A percentile compares a stretch with the other conserved stretches of the same genome.
Evolutionary conservation across 208 protist species (phyloP).

Genomic region (Trypanosoma vivax): DNA sequence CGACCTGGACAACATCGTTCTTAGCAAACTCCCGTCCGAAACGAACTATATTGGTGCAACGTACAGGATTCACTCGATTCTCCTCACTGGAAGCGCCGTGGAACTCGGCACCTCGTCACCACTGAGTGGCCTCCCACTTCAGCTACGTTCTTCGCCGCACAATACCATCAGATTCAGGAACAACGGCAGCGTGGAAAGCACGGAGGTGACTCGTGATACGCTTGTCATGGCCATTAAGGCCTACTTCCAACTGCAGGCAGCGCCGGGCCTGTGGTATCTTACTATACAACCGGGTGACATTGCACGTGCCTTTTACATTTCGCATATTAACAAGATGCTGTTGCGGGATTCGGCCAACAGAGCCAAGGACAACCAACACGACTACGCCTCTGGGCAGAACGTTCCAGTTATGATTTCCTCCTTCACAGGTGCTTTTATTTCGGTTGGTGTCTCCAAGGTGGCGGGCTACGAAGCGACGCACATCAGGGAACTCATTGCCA

Average conservation of each 20-base stretch:
- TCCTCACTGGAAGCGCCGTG: constrained; percentile 76
- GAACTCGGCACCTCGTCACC: constrained; percentile 15
- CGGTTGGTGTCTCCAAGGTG: constrained; percentile 20
- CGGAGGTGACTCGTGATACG: constrained; percentile 70
- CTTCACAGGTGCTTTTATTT: constrained; percentile 38
- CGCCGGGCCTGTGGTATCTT: constrained; percentile 86
- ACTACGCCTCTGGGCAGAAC: constrained; percentile 21
- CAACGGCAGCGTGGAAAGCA: background rate
- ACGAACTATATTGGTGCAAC: constrained; percentile 42
- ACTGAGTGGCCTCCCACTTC: constrained; percentile 73
- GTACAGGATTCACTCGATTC: constrained; percentile 87
- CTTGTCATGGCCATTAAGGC: constrained; percentile 95
- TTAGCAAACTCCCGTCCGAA: constrained; percentile 46
- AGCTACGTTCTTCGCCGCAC: constrained; percentile 30
- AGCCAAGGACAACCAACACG: background rate
- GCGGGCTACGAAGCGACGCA: background rate
- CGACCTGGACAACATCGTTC: constrained; percentile 96
- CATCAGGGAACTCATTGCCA: constrained; percentile 9
- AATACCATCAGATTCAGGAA: background rate
- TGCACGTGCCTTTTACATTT: constrained; percentile 54
- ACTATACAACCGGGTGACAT: constrained; percentile 51
- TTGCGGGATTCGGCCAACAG: constrained; percentile 8
- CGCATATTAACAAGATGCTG: constrained; percentile 14
- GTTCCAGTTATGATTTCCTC: constrained; percentile 50
- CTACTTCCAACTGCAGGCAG: constrained; percentile 96